Conservation (phyloP, 371 early-diverging fungal genomes). For the Syncephalastrum contaminatum region DNA sequence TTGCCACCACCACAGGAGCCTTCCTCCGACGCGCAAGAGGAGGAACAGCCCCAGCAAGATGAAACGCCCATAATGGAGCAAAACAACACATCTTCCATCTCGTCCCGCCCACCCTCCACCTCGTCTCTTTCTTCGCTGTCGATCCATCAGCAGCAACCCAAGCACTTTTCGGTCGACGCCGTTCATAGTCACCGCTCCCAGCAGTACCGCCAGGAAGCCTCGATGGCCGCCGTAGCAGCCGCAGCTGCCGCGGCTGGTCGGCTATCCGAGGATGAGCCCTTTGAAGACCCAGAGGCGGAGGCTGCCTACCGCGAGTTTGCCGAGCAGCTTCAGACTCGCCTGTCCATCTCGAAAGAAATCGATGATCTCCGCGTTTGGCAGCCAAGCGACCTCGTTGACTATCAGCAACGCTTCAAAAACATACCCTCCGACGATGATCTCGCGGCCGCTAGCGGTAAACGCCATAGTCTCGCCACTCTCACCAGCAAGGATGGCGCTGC, state of each 20-base stretch:
- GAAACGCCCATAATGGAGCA: no score
- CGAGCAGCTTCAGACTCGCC: constrained; percentile 22
- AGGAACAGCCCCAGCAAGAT: no score
- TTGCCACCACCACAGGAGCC: constrained; percentile 2
- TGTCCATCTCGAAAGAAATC: constrained; percentile 27
- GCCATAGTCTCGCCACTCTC: constrained; percentile 5
- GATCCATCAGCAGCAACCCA: not conserved
- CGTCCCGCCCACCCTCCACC: constrained; percentile 1
- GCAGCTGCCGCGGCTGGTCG: constrained; percentile 8
- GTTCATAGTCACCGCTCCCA: not conserved
- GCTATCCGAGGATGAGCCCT: not conserved
- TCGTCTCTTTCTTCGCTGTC: not conserved
- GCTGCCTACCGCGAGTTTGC: constrained; percentile 24
- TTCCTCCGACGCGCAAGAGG: not conserved
- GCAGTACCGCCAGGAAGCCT: constrained; percentile 2
- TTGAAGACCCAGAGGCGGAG: constrained; percentile 12
- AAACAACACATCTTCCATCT: constrained; percentile 1
- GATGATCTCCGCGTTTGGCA: constrained; percentile 24
- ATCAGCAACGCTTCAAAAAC: constrained; percentile 12
- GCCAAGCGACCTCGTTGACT: constrained; percentile 14
- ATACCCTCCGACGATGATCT: constrained; percentile 6
- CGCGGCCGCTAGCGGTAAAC: constrained; percentile 4
- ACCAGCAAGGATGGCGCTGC: constrained; percentile 14
- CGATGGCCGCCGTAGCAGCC: constrained; percentile 5
- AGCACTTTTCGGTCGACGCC: not conserved